A percentile compares a stretch with the other conserved stretches of the same genome.
phyloP scores from a whole-genome alignment of 2,329 filamentous ascomycete species.

The Lachnellula willkommii region DNA sequence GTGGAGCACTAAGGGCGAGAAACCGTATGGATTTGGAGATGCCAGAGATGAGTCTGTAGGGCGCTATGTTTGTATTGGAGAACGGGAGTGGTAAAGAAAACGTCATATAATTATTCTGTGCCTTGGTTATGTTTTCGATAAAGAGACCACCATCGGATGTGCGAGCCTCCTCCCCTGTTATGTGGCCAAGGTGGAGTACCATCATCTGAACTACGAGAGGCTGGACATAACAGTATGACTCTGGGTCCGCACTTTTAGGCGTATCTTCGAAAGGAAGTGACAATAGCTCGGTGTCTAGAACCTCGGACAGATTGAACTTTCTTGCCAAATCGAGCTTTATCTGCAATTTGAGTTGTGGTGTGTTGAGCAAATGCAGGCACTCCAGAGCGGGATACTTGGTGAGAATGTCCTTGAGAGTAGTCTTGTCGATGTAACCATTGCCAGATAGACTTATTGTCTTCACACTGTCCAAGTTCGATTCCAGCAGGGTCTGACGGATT shows the following conservation, averaged over 20 bases:
- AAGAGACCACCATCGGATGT: too few relatives aligned
- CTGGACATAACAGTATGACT: not conserved
- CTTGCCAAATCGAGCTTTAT: not conserved
- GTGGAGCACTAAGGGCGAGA: too few relatives aligned
- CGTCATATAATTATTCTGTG: too few relatives aligned
- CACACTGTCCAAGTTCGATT: not conserved
- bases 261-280: not conserved
- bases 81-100: too few relatives aligned
- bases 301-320: not conserved
- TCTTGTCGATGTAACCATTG: not conserved
- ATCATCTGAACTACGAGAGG: not conserved
- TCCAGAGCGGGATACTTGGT: not conserved
- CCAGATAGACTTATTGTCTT: not conserved
- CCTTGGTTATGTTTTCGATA: too few relatives aligned
- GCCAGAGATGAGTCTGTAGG: too few relatives aligned
- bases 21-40: too few relatives aligned
- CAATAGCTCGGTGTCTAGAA: not conserved
- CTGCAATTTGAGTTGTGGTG: not conserved
- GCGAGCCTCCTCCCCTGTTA: too few relatives aligned
- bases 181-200: not conserved
- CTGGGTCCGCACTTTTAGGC: not conserved
- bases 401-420: not conserved
- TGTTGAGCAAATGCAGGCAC: not conserved
- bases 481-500: not conserved
- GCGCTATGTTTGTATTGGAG: too few relatives aligned